Percentiles rank a stretch among this genome's conserved stretches.
These are phyloP conservation scores for Coemansia reversa DNA, from an alignment of 192 early-diverging fungal species.

Conservation along the genomic window DNA sequence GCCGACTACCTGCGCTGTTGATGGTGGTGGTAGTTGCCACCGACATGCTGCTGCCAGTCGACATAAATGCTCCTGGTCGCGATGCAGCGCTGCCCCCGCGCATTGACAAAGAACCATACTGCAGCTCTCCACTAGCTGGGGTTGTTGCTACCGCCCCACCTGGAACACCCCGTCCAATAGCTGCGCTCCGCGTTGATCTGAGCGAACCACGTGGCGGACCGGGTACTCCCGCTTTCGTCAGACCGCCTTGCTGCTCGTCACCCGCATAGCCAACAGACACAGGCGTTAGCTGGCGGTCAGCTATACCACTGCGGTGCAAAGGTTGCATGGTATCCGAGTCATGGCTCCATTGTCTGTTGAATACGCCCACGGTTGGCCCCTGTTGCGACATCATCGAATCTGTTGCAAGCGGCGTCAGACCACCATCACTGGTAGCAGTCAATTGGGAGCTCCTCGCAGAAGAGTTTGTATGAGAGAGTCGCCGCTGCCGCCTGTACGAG, in stretches of 20 bases:
- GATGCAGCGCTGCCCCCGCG: constrained; percentile 27
- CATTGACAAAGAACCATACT: constrained; percentile 15
- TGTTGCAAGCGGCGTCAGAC: background rate
- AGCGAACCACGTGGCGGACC: constrained; percentile 45
- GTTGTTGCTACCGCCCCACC: background rate
- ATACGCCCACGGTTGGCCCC: constrained; percentile 4
- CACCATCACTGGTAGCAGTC: constrained; percentile 39
- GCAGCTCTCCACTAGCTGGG: constrained; percentile 11
- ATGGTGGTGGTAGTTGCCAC: constrained; percentile 13
- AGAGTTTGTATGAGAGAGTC: constrained; percentile 43
- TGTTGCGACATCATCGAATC: background rate
- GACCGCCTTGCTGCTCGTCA: constrained; percentile 5
- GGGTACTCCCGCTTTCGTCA: background rate
- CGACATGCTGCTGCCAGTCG: constrained; percentile 30
- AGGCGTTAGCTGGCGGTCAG: background rate
- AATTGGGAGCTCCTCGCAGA: constrained; percentile 39
- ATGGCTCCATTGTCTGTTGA: constrained; percentile 31
- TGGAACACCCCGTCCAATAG: constrained; percentile 13
- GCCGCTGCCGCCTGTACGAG: constrained; percentile 46
- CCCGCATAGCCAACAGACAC: background rate
- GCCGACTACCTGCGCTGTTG: constrained; percentile 15
- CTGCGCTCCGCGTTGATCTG: constrained; percentile 43
- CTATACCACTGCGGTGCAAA: background rate
- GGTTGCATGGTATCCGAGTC: constrained; percentile 22
- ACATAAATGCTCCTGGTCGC: constrained; percentile 25